A percentile compares a stretch with the other conserved stretches of the same genome.
Evolutionary conservation across 129 eudicot species (phyloP).

Genomic region (Arctium lappa): DNA sequence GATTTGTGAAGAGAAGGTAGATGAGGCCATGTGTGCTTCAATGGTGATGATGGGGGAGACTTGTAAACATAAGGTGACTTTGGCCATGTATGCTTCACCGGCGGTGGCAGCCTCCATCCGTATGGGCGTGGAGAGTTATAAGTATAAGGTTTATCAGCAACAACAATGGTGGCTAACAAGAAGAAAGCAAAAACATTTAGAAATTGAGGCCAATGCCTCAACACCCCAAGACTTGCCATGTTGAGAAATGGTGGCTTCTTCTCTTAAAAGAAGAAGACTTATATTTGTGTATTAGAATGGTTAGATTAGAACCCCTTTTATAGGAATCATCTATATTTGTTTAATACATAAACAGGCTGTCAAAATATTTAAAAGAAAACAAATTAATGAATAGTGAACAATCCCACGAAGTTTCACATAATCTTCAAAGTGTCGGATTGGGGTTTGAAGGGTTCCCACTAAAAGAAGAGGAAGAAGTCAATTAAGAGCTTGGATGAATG

Average conservation of each 20-base stretch:
- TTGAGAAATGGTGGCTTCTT: background rate
- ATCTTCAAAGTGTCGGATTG: background rate
- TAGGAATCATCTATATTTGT: conserved; percentile 5
- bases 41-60: conserved; percentile 8
- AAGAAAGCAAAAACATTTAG: conserved; percentile 16
- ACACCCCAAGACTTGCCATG: conserved; percentile 20
- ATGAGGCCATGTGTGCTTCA: conserved; percentile 15
- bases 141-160: conserved; percentile 22
- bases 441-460: background rate
- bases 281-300: conserved; percentile 3
- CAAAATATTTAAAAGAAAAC: background rate
- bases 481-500: background rate
- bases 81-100: conserved; percentile 6
- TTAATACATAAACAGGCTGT: conserved; percentile 15
- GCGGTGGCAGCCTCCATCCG: background rate
- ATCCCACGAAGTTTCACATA: background rate
- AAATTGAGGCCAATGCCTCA: conserved; percentile 24
- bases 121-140: conserved; percentile 14
- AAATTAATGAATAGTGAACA: background rate
- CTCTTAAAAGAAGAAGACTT: background rate
- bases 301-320: conserved; percentile 5
- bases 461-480: background rate
- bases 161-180: conserved; percentile 11
- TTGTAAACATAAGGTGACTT: conserved; percentile 2
- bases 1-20: conserved; percentile 15